Base-by-base conservation (phyloP, 345 rosid species). In the Gossypium rotundifolium region DNA sequence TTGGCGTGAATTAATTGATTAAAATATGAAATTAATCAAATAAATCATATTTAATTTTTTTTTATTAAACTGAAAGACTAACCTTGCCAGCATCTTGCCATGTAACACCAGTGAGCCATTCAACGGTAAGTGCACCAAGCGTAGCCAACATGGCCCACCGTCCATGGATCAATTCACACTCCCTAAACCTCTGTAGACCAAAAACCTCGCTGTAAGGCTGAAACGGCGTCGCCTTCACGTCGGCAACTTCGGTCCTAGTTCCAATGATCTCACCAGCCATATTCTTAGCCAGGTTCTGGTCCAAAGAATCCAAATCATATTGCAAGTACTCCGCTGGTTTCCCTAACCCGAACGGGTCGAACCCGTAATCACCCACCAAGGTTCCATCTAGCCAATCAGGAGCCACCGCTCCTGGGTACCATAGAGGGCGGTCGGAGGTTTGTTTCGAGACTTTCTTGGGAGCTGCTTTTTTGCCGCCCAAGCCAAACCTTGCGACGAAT, bases 71-170 rank as follows among this genome's bases (percentile, higher is more conserved):
- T 9, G 20, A 3, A 18, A 71, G 46, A 46, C 58, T 29, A 68
- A 88, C 94, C 89, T 90, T 90, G 79, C 92, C 92, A 29, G 94
- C 94, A 40, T 90, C 94, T 85, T 90, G 94, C 94, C 92, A 90
- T 53, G 92, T 87, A 67, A 90, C 76, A 9, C 94, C 94, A 22
- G 94, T 88, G 72, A 90, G 90, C 88, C 89, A 81, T 83, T 90
- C 95, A 16, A 88, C 92, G 38, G 88, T 1, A 17, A 90, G 85
- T 14, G 91, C 92, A 57, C 92, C 95, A 11, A 90, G 92, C 66
- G 92, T 87, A 48, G 95, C 95, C 78, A 90, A 74, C 95, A 90
- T 90, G 68, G 94, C 94, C 94, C 94, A 90, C 52, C 94, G 70
- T 33, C 92, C 94, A 62, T 88, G 94, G 40, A 90, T 90, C 59